Evolutionary conservation across 2,329 filamentous ascomycete genomes (phyloP), one percentile per base, ranked within the genome.

Genomic region (Botrytis tulipae): DNA sequence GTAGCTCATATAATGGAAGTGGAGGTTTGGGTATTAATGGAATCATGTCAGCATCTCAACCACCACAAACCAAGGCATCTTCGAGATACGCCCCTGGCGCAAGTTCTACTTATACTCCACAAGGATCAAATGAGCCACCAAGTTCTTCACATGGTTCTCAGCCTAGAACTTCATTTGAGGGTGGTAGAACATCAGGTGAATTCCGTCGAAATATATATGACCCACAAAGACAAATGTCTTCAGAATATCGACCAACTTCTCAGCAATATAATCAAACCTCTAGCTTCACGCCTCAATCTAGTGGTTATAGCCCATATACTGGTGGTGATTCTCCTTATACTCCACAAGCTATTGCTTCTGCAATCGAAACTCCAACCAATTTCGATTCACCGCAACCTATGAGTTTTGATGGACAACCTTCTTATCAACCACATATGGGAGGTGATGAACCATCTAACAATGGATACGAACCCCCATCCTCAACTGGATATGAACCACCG

Each of bases 111-210:
- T 79, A 78, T 71, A 77, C 74, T 22, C 76, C 78, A 40, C 71
- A 73, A 22, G 60, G 73, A 7, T 46, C 72, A 60, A 73, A 78
- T 20, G 80, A 81, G 18, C 74, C 75, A 4, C 76, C 77, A 46
- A 73, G 68, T 32, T 72, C 75, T 18, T 78, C 79, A 18, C 79
- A 79, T 54, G 77, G 77, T 29, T 80, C 79, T 46, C 82, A 82
- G 59, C 79, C 82, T 9, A 78, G 82, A 67, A 81, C 82, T 69
- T 83, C 85, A 14, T 84, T 85, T 0, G 83, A 85, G 78, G 71
- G 66, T 12, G 85, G 85, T 65, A 83, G 84, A 71, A 82, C 83
- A 25, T 86, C 85, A 2, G 81, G 82, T 37, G 85, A 87, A 75
- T 79, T 83, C 46, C 80, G 78, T 61, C 81, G 84, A 69, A 76